phyloP scores from a whole-genome alignment of 306 rosid species.

The Cajanus cajan region DNA sequence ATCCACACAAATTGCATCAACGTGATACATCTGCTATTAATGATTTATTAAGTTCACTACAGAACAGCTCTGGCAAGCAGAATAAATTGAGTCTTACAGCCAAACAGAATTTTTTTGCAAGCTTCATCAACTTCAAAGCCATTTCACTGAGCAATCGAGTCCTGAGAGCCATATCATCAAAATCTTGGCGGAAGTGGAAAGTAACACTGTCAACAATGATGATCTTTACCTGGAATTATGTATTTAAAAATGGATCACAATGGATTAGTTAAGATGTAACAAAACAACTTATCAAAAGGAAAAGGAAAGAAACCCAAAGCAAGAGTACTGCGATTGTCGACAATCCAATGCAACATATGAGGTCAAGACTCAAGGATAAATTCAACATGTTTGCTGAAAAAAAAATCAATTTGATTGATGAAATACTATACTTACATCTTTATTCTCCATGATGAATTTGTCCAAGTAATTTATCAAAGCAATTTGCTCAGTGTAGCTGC shows the following conservation, averaged over 20 bases:
- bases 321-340: not conserved
- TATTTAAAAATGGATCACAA: not conserved
- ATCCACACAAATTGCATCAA: not conserved
- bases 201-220: constrained; percentile 88
- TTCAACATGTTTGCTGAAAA: not conserved
- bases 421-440: constrained; percentile 62
- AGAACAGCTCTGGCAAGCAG: constrained; percentile 8
- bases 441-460: constrained; percentile 77
- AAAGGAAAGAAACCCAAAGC: constrained; percentile 1
- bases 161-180: constrained; percentile 85
- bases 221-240: constrained; percentile 66
- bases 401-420: not conserved
- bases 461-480: constrained; percentile 81
- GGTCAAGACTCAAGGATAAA: constrained; percentile 4
- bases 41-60: not conserved
- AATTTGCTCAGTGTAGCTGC: constrained; percentile 94
- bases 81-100: constrained; percentile 63
- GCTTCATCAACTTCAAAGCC: constrained; percentile 92
- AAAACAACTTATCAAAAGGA: not conserved
- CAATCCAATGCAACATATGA: not conserved
- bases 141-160: constrained; percentile 81
- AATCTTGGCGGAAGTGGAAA: constrained; percentile 94
- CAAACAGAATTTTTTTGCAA: constrained; percentile 56
- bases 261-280: constrained; percentile 5
- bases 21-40: not conserved